Evolutionary conservation across 108 stramenopile species (phyloP).

Genomic region (Cyclostephanos invisitatus): DNA sequence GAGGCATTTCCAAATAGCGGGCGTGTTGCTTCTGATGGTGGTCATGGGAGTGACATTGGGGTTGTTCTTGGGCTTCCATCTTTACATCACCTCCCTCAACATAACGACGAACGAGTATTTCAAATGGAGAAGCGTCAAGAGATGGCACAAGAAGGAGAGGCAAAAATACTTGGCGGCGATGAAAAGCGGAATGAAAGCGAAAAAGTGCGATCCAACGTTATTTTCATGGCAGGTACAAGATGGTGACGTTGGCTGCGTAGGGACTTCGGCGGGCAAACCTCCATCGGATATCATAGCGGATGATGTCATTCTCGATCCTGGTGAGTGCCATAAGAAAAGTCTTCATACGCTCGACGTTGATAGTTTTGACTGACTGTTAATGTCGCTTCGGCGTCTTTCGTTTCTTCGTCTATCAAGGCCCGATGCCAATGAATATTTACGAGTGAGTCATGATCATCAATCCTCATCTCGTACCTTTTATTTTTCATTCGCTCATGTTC

Average conservation of each 20-base stretch:
- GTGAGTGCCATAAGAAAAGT: constrained; percentile 17
- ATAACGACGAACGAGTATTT: constrained; percentile 89
- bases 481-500: not conserved
- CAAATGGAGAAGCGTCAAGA: constrained; percentile 76
- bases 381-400: not conserved
- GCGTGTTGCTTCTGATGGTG: constrained; percentile 36
- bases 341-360: not conserved
- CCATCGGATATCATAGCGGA: constrained; percentile 12
- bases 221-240: constrained; percentile 6
- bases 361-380: not conserved
- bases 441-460: constrained; percentile 10
- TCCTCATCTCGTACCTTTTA: not conserved
- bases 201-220: not conserved
- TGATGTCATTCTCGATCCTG: constrained; percentile 64
- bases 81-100: constrained; percentile 37
- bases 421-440: constrained; percentile 21
- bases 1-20: constrained; percentile 22
- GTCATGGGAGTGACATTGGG: constrained; percentile 30
- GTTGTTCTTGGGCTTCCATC: constrained; percentile 30
- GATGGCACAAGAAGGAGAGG: constrained; percentile 68
- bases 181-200: constrained; percentile 32
- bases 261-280: constrained; percentile 17
- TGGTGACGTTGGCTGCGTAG: constrained; percentile 69
- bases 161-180: constrained; percentile 61
- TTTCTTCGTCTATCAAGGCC: not conserved